Conservation (phyloP, 2,329 filamentous ascomycete species). For the Fusarium subtropicale region DNA sequence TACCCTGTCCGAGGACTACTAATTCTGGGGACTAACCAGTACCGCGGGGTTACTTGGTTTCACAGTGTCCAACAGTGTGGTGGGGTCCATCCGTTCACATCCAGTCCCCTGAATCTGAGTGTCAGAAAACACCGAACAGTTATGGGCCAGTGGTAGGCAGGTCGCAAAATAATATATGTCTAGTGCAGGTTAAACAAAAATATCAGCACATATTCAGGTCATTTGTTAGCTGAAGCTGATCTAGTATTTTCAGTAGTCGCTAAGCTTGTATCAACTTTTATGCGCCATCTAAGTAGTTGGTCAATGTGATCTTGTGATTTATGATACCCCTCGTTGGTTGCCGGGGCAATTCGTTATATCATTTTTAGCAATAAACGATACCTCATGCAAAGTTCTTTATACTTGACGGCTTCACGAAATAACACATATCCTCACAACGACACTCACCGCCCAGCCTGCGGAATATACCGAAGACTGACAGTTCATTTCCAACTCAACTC, state of each 20-base stretch:
- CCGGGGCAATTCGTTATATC: conserved; percentile 46
- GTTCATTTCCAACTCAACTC: background rate
- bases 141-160: too few species aligned
- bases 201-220: background rate
- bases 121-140: background rate
- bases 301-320: background rate
- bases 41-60: background rate
- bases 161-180: background rate
- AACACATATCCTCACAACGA: conserved; percentile 32
- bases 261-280: background rate
- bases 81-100: background rate
- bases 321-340: conserved; percentile 33
- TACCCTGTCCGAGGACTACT: too few species aligned
- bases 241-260: background rate
- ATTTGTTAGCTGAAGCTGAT: fast-evolving
- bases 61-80: background rate
- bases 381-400: conserved; percentile 28
- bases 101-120: too few species aligned
- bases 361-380: conserved; percentile 20
- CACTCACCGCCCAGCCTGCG: conserved; percentile 24
- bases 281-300: background rate
- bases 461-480: conserved; percentile 14
- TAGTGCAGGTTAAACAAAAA: background rate
- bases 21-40: background rate
- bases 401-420: conserved; percentile 33